Base-by-base conservation (phyloP, 2,329 filamentous ascomycete genomes). In the Cladosporium sphaerospermum region DNA sequence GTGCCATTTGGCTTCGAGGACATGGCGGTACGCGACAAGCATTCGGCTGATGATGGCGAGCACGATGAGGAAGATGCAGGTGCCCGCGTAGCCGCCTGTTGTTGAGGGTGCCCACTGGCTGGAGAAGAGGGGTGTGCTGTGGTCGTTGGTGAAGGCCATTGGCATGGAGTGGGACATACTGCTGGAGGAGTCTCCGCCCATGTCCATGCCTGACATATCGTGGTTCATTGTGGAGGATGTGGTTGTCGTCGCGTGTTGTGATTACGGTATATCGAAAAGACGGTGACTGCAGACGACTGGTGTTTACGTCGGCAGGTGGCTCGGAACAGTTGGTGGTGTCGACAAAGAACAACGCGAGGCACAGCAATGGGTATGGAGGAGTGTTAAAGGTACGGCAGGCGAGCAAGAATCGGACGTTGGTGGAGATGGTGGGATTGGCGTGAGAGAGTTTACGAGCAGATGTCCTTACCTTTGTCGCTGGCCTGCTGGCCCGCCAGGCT, bases 21-120 rank as follows among this genome's bases (percentile, higher is more conserved):
- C 63, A 19, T 74, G 67, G 67, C 89, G 89, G 62, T 81, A 75
- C 2, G 90, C 90, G 47, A 92, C 73, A 13, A 96, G 75, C 16
- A 76, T 72, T 49, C 91, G 86, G 64, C 85, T 83, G 53, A 86
- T 64, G 56, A 84, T 75, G 56, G 84, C 84, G 48, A 97, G 83
- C 42, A 86, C 62, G 67, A 96, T 84, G 55, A 96, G 79, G 73
- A 96, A 96, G 69, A 96, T 88, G 75, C 92, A 95, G 28, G 89
- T 95, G 53, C 83, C 92, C 1, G 89, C 89, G 71, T 96, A 97
- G 55, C 79, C 74, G 61, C 85, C 89, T 5, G 78, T 74, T 34
- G 74, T 84, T 28, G 67, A 71, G 4, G 92, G 92, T 2, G 86
- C 86, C 89, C 91, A 97, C 49, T 75, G 68, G 18, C 72, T 68